Evolutionary conservation across 1,139 yeast species (phyloP), one percentile per base, ranked within the genome.

Genomic region (Zygotorulaspora mrakii): DNA sequence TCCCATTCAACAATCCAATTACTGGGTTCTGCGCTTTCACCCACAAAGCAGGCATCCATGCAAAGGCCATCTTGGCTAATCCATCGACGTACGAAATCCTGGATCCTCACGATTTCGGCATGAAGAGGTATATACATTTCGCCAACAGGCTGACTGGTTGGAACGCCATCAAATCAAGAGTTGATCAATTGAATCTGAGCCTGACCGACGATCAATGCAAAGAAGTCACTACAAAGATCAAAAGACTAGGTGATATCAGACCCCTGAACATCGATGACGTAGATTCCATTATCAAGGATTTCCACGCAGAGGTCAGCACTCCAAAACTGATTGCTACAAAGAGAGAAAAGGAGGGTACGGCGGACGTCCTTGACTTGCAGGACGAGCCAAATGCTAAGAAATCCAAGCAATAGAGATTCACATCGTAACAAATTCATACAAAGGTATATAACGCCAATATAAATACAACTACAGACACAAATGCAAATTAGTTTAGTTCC

Each of bases 1-100:
- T 91, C 61, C 98, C 98, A 47, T 91, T 91, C 76, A 91, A 91
- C 77, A 91, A 91, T 73, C 97, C 97, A 55, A 88, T 91, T 66
- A 91, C 98, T 35, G 98, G 98, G 41, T 91, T 91, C 82, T 91
- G 97, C 74, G 98, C 98, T 39, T 91, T 91, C 71, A 91, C 98
- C 42, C 98, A 91, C 75, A 91, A 91, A 76, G 98, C 98, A 42
- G 98, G 98, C 71, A 89, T 91, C 61, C 98, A 91, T 65, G 97
- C 98, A 60, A 91, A 91, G 76, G 97, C 97, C 45, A 91, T 91
- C 58, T 78, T 91, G 57, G 98, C 98, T 48, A 91, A 91, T 71
- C 98, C 98, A 50, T 87, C 96, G 30, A 91, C 97, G 26, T 91
- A 91, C 66, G 98, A 91, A 73, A 91, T 91, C 59, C 77, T 91